Conservation (phyloP, 2,329 filamentous ascomycete genomes). For the Hypoxylon sp. region DNA sequence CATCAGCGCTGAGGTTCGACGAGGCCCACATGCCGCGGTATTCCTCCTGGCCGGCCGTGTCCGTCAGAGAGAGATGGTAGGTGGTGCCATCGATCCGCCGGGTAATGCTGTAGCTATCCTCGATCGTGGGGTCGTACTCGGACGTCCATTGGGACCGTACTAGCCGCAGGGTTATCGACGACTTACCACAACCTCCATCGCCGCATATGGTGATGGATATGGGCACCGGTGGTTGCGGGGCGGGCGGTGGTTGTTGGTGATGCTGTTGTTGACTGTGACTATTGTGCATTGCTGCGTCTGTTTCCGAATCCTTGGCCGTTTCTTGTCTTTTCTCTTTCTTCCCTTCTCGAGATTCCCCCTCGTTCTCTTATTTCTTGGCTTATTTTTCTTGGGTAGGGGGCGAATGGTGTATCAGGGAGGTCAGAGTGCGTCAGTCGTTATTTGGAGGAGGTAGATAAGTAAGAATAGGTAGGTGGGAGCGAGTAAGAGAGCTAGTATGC, state of each 20-base stretch:
- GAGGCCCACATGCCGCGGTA: conserved; percentile 88
- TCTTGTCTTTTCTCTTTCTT: conserved; percentile 2
- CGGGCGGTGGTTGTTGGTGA: conserved; percentile 34
- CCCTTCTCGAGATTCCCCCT: background rate
- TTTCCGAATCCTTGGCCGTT: background rate
- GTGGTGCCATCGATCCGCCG: conserved; percentile 82
- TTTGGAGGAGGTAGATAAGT: conserved; percentile 5
- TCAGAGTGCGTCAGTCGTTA: conserved; percentile 3
- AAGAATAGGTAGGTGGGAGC: conserved; percentile 13
- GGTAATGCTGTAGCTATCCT: conserved; percentile 87
- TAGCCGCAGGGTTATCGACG: conserved; percentile 84
- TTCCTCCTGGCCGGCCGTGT: conserved; percentile 91
- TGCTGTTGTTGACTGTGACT: conserved; percentile 41
- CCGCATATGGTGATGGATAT: conserved; percentile 86
- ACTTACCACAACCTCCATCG: conserved; percentile 87
- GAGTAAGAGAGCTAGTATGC: conserved; percentile 17
- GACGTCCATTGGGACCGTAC: conserved; percentile 87
- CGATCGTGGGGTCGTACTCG: conserved; percentile 84
- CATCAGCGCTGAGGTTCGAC: conserved; percentile 81
- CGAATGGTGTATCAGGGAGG: background rate
- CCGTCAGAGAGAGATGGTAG: conserved; percentile 82
- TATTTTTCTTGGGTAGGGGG: conserved; percentile 8
- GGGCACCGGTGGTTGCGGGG: conserved; percentile 60
- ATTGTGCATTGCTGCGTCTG: conserved; percentile 29
- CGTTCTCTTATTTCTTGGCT: conserved; percentile 7